Percentiles rank a stretch among this genome's conserved stretches.
These are phyloP conservation scores for Nakazawaea holstii DNA, from an alignment of 805 yeast species.

Conservation along the genomic window DNA sequence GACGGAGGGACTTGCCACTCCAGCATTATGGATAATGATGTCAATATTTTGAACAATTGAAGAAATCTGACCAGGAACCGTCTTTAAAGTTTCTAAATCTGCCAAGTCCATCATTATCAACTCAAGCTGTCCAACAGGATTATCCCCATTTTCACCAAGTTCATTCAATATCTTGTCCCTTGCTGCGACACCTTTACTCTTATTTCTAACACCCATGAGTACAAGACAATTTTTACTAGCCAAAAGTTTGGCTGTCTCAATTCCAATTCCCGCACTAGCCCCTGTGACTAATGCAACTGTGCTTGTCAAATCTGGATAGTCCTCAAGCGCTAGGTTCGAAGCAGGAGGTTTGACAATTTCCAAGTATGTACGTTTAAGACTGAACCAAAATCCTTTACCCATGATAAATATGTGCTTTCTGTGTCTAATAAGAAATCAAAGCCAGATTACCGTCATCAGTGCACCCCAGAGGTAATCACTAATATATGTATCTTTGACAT, in stretches of 20 bases:
- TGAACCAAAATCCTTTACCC: background rate
- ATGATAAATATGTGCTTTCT: no score
- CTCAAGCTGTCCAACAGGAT: slow-evolving; percentile 17
- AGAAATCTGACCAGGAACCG: slow-evolving; percentile 27
- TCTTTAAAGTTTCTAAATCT: slow-evolving; percentile 36
- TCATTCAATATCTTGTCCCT: slow-evolving; percentile 17
- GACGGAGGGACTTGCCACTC: slow-evolving; percentile 35
- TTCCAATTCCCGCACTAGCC: background rate
- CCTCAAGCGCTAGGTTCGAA: background rate
- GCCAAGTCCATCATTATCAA: slow-evolving; percentile 28
- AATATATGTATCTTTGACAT: no score
- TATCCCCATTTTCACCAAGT: slow-evolving; percentile 11
- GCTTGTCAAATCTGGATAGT: no score
- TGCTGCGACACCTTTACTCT: background rate
- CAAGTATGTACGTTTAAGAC: background rate
- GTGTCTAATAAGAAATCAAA: no score
- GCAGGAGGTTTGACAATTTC: background rate
- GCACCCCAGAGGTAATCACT: no score
- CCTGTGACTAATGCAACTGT: no score
- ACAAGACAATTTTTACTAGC: background rate
- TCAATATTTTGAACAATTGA: slow-evolving; percentile 24
- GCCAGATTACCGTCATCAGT: no score
- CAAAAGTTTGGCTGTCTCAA: background rate
- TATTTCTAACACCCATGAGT: background rate
- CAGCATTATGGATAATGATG: slow-evolving; percentile 38